These are phyloP conservation scores for Musa balbisiana DNA, from an alignment of 202 grass and related monocot genomes.

Conservation along the genomic window DNA sequence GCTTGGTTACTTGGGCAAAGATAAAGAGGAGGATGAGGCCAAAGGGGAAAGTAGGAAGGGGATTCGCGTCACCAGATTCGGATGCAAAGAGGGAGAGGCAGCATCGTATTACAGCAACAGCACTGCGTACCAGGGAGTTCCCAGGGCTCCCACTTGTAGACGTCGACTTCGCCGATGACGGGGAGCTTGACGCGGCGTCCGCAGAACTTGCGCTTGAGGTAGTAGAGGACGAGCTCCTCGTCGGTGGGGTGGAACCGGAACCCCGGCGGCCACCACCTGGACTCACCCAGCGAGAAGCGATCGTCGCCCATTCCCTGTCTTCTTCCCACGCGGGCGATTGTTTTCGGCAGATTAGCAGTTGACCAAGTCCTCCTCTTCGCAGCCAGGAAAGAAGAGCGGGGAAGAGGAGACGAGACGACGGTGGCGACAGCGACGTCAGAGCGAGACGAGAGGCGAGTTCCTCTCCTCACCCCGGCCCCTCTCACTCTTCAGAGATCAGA, in stretches of 20 bases:
- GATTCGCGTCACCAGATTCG: not conserved
- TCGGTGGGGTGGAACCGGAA: constrained; percentile 98
- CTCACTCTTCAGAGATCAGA: too few relatives aligned
- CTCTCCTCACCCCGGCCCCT: not conserved
- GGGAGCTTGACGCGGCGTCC: constrained; percentile 34
- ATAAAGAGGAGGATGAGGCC: too few relatives aligned
- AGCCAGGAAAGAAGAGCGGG: not conserved
- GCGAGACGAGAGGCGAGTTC: not conserved
- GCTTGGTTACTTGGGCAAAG: too few relatives aligned
- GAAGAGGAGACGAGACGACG: not conserved
- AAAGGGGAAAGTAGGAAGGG: not conserved
- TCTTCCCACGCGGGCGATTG: not conserved
- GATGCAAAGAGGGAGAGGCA: not conserved
- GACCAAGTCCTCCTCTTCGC: not conserved
- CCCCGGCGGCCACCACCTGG: constrained; percentile 65
- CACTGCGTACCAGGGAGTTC: constrained; percentile 62
- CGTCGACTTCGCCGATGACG: constrained; percentile 76
- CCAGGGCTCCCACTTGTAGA: constrained; percentile 93
- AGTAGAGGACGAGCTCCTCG: constrained; percentile 90
- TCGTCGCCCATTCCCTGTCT: not conserved
- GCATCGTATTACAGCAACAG: not conserved
- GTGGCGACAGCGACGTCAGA: not conserved
- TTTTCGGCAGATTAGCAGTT: not conserved
- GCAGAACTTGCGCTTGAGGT: constrained; percentile 87
- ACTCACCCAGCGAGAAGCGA: not conserved